Percentiles rank a stretch among this genome's conserved stretches.
Conservation (phyloP, 2,329 filamentous ascomycete species). For the Penicillium thymicola region DNA sequence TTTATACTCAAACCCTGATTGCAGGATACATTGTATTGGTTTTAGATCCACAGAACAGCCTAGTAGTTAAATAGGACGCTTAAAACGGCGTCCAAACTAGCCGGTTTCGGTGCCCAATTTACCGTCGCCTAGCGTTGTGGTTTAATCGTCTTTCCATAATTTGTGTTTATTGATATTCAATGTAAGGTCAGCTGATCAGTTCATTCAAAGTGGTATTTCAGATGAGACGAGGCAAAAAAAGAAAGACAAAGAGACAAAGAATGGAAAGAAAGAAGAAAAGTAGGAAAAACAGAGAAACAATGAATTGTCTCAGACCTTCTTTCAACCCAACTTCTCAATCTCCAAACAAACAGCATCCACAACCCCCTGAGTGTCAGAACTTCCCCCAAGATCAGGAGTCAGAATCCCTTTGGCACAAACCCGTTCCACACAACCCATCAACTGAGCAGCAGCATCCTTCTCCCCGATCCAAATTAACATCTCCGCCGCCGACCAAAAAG, state of each 20-base stretch:
- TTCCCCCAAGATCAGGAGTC: conserved; percentile 59
- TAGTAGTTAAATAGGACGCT: no score
- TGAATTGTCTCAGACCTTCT: conserved; percentile 2
- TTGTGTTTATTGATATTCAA: neutral
- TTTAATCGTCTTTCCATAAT: neutral
- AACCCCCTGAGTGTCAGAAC: conserved; percentile 54
- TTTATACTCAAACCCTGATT: no score
- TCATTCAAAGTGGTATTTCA: neutral
- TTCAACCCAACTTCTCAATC: conserved; percentile 38
- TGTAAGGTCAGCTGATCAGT: neutral
- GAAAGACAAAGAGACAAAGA: neutral
- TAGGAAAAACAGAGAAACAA: neutral
- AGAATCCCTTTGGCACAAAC: conserved; percentile 54
- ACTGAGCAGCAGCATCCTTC: conserved; percentile 52
- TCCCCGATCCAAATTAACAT: conserved; percentile 63
- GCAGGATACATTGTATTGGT: no score
- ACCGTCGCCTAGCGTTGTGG: no score
- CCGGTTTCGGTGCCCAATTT: no score
- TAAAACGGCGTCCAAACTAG: no score
- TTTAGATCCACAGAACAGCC: no score
- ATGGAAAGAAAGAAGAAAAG: neutral
- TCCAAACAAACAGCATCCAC: conserved; percentile 55
- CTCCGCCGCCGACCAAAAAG: conserved; percentile 67
- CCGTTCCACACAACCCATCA: conserved; percentile 60
- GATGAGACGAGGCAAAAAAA: neutral